A percentile compares a stretch with the other conserved stretches of the same genome.
These are phyloP conservation scores for Mallotus nudiflorus DNA, from an alignment of 345 rosid genomes.

Conservation along the genomic window DNA sequence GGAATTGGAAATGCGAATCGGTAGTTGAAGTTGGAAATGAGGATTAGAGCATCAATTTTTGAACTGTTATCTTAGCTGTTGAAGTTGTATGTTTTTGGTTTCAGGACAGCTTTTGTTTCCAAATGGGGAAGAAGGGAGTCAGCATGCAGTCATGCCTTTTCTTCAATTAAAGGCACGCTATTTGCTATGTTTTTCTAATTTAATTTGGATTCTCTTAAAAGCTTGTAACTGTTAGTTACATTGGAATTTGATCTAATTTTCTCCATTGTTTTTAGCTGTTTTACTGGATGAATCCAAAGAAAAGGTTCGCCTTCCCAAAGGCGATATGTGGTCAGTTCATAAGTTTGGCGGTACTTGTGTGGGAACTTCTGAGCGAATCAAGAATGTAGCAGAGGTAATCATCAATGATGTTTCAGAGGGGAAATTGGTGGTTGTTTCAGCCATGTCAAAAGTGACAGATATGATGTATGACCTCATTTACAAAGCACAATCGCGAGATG, in stretches of 20 bases:
- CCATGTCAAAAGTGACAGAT: slow-evolving; percentile 98
- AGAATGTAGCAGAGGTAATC: slow-evolving; percentile 77
- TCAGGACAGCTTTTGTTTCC: slow-evolving; percentile 36
- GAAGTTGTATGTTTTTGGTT: not conserved
- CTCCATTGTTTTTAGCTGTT: slow-evolving; percentile 43
- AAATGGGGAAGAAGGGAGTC: slow-evolving; percentile 37
- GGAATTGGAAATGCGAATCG: not conserved
- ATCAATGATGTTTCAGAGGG: slow-evolving; percentile 62
- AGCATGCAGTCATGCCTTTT: slow-evolving; percentile 27
- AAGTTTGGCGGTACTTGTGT: slow-evolving; percentile 99
- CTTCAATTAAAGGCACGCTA: slow-evolving; percentile 57
- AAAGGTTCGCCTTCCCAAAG: slow-evolving; percentile 55
- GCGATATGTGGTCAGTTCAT: slow-evolving; percentile 84
- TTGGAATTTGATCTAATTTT: not conserved
- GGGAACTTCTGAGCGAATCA: slow-evolving; percentile 81
- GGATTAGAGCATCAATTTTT: not conserved
- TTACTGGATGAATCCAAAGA: slow-evolving; percentile 45
- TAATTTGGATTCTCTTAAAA: not conserved
- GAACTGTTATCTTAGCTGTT: not conserved
- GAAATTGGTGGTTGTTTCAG: slow-evolving; percentile 88
- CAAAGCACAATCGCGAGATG: slow-evolving; percentile 88
- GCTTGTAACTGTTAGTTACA: not conserved
- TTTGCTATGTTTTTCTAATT: not conserved
- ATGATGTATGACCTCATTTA: slow-evolving; percentile 92
- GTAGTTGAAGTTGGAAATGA: not conserved